phyloP scores from a whole-genome alignment of 176 grass and related monocot genomes.

The Chloris gayana region DNA sequence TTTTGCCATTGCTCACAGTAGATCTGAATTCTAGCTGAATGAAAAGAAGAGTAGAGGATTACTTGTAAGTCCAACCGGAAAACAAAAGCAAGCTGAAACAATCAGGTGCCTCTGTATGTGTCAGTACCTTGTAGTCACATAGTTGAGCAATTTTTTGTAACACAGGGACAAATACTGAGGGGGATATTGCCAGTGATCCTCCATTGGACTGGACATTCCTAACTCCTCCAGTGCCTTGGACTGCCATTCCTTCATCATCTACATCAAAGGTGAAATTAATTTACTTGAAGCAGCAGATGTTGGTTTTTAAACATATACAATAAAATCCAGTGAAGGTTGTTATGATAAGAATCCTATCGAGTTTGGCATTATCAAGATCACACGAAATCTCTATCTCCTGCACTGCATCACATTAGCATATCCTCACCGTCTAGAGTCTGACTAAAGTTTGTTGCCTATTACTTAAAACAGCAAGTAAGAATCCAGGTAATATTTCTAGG shows the following conservation, averaged over 20 bases:
- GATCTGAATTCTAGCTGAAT: slow-evolving; percentile 86
- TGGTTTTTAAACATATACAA: slow-evolving; percentile 18
- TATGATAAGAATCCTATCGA: background rate
- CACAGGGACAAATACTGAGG: slow-evolving; percentile 67
- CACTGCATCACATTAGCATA: background rate
- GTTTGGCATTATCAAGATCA: background rate
- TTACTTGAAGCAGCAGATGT: slow-evolving; percentile 27
- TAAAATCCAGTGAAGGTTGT: background rate
- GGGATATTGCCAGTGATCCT: slow-evolving; percentile 40
- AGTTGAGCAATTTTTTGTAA: slow-evolving; percentile 82
- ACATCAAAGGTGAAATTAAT: slow-evolving; percentile 40
- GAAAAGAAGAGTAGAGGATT: slow-evolving; percentile 18
- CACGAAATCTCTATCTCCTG: background rate
- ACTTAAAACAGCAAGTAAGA: too few species aligned
- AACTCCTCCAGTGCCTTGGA: slow-evolving; percentile 45
- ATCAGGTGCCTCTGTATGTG: background rate
- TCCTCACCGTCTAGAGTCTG: background rate
- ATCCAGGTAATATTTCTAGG: background rate
- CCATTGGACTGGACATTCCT: slow-evolving; percentile 55
- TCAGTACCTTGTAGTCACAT: slow-evolving; percentile 70
- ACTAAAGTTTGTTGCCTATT: background rate
- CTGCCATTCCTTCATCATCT: slow-evolving; percentile 62
- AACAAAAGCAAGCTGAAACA: slow-evolving; percentile 28
- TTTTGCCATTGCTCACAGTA: slow-evolving; percentile 58
- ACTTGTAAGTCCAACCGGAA: background rate